Evolutionary conservation across 441 rosid species (phyloP).

Genomic region (Caryocar brasiliense): DNA sequence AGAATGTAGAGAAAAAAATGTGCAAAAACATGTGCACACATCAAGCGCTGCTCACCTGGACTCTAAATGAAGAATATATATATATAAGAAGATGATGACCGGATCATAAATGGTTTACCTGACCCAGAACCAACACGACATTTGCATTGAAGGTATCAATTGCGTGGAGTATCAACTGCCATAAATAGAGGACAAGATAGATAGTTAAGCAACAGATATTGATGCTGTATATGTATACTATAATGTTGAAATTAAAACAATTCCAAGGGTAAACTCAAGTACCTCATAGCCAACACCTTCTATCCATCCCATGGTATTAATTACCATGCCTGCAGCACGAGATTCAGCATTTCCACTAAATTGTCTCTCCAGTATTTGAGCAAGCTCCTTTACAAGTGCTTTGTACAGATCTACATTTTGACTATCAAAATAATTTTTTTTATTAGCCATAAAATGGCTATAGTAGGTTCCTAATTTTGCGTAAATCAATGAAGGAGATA

Average conservation of each 20-base stretch:
- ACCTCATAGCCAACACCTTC: constrained; percentile 87
- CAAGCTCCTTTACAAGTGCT: constrained; percentile 70
- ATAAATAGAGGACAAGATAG: constrained; percentile 2
- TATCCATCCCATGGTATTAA: constrained; percentile 96
- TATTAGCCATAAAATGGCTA: background rate
- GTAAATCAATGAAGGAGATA: background rate
- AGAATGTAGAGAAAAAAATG: too few species aligned
- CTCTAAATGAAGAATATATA: too few species aligned
- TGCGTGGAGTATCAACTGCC: constrained; percentile 74
- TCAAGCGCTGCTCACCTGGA: too few species aligned
- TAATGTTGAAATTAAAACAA: background rate
- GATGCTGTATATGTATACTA: background rate
- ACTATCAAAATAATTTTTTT: constrained; percentile 27
- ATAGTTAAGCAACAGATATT: constrained; percentile 1
- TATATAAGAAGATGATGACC: too few species aligned
- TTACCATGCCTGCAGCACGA: constrained; percentile 82
- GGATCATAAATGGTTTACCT: constrained; percentile 37
- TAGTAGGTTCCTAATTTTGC: background rate
- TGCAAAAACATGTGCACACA: too few species aligned
- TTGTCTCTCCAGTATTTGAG: constrained; percentile 68
- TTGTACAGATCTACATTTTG: constrained; percentile 63
- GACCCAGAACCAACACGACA: constrained; percentile 82
- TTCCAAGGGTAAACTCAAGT: background rate
- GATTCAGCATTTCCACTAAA: constrained; percentile 61
- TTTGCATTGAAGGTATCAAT: constrained; percentile 66